Evolutionary conservation across 2,329 filamentous ascomycete species (phyloP), one percentile per base, ranked within the genome.

Genomic region (Tolypocladium paradoxum): DNA sequence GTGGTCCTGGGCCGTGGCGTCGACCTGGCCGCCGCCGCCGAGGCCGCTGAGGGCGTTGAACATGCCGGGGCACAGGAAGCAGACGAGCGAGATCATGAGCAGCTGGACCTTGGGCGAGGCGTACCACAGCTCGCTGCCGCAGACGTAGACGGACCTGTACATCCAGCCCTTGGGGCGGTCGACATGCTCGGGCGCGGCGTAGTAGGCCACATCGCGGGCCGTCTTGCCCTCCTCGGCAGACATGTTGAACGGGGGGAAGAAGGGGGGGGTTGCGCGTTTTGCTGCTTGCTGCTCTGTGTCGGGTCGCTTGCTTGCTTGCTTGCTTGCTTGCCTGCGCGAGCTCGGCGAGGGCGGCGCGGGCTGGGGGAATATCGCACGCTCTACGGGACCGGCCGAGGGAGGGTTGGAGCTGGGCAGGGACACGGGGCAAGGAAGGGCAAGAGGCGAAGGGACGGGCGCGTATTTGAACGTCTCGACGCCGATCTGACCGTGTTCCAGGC

Each of bases 81-180:
- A 74, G 54, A 74, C 70, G 53, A 73, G 59, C 20, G 71, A 70
- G 53, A 90, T 85, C 75, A 90, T 78, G 56, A 86, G 62, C 36
- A 91, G 76, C 70, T 91, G 87, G 48, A 83, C 69, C 62, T 83
- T 80, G 14, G 87, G 87, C 54, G 86, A 88, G 24, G 87, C 87
- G 66, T 86, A 90, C 77, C 83, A 88, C 8, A 85, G 55, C 58
- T 77, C 76, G 54, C 70, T 69, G 49, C 73, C 71, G 20, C 77
- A 76, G 53, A 89, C 55, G 53, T 73, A 77, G 62, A 81, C 63
- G 49, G 76, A 73, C 63, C 78, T 82, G 75, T 90, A 89, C 71
- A 83, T 84, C 85, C 85, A 89, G 57, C 78, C 77, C 4, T 58
- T 43, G 2, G 78, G 78, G 33, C 73, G 75, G 35, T 58, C 53